Conservation (phyloP, 2,329 filamentous ascomycete genomes). For the Zarea fungicola region DNA sequence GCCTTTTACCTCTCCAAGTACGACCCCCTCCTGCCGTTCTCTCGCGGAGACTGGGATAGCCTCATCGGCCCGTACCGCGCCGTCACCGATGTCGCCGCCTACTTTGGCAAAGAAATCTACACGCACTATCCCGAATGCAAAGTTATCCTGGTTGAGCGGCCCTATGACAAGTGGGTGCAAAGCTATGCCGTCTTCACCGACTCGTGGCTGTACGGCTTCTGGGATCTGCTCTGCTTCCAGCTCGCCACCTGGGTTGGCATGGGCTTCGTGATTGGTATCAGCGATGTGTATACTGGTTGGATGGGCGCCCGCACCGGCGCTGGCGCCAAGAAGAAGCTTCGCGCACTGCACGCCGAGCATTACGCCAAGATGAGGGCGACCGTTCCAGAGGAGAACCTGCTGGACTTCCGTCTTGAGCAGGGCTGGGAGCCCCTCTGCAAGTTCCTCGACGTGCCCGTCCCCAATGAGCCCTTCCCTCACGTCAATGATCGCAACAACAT, state of each 20-base stretch:
- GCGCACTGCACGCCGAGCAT: constrained; percentile 4
- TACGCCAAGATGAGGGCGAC: constrained; percentile 22
- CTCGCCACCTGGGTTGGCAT: constrained; percentile 11
- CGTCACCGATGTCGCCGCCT: constrained; percentile 9
- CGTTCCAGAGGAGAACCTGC: constrained; percentile 29
- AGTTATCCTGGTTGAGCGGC: constrained; percentile 11
- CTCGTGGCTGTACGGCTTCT: constrained; percentile 8
- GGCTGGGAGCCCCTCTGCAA: constrained; percentile 31
- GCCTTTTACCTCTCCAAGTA: constrained; percentile 8
- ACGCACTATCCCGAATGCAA: constrained; percentile 7
- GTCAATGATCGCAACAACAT: constrained; percentile 22
- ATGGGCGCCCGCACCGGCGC: constrained; percentile 14
- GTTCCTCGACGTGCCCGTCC: constrained; percentile 29
- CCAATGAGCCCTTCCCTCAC: constrained; percentile 30
- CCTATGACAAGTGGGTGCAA: neutral
- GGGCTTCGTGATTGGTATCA: constrained; percentile 3
- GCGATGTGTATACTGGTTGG: constrained; percentile 9
- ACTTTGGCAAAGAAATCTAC: constrained; percentile 6
- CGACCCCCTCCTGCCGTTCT: constrained; percentile 11
- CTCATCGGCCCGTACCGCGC: constrained; percentile 10
- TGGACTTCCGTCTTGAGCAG: constrained; percentile 30
- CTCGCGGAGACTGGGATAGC: constrained; percentile 12
- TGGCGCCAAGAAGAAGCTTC: constrained; percentile 26
- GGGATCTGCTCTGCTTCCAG: constrained; percentile 6
- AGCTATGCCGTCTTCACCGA: constrained; percentile 13